phyloP scores from a whole-genome alignment of 768 basidiomycete genomes.

The Rhodosporidiobolus sp. region DNA sequence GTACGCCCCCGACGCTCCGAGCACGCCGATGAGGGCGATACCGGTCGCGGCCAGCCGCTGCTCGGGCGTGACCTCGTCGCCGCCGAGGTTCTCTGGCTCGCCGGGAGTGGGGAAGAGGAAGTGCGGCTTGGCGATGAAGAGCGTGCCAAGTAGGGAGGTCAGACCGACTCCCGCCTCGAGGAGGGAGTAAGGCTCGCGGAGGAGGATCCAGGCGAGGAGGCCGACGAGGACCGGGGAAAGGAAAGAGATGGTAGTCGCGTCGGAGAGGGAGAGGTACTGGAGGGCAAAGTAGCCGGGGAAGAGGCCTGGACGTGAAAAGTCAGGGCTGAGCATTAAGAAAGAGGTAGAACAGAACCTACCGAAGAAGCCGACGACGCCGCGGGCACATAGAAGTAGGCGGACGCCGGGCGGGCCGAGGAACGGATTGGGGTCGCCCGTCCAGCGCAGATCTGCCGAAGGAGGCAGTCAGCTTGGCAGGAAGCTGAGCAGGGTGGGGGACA shows the following conservation, averaged over 20 bases:
- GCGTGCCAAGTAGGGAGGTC: constrained; percentile 68
- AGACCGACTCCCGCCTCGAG: constrained; percentile 50
- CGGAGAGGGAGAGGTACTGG: constrained; percentile 71
- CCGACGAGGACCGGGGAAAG: constrained; percentile 62
- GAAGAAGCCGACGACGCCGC: constrained; percentile 74
- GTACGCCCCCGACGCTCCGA: constrained; percentile 64
- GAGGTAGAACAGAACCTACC: constrained; percentile 46
- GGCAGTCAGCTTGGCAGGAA: too few relatives aligned
- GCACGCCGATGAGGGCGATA: constrained; percentile 66
- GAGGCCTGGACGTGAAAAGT: not conserved
- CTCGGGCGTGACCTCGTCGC: constrained; percentile 3
- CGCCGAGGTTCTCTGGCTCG: not conserved
- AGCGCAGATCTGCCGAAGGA: not conserved
- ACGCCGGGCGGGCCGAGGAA: constrained; percentile 68
- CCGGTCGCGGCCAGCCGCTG: constrained; percentile 25
- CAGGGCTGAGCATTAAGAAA: not conserved
- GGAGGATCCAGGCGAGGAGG: constrained; percentile 39
- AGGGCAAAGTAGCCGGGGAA: constrained; percentile 59
- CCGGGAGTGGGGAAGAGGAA: constrained; percentile 57
- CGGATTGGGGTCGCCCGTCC: constrained; percentile 51
- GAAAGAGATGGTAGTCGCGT: constrained; percentile 74
- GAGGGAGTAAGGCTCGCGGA: constrained; percentile 42
- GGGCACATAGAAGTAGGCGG: constrained; percentile 57
- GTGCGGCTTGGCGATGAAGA: constrained; percentile 74
- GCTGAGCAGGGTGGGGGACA: too few relatives aligned